Base-by-base conservation (phyloP, 257 asterid species). In the Nicotiana tomentosiformis region DNA sequence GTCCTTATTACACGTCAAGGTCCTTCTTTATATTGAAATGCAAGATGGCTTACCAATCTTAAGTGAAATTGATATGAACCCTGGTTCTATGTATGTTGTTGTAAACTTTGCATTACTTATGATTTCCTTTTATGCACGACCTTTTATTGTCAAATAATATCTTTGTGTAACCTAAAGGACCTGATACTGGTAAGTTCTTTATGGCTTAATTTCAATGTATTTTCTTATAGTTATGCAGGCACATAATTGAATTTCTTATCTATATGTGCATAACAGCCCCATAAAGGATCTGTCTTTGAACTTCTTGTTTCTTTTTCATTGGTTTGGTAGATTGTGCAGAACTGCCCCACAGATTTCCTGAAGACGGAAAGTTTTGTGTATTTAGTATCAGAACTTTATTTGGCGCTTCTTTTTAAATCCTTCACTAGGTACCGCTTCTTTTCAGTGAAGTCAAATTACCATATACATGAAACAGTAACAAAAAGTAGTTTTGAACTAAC, bases 301-400 rank as follows among this genome's bases (percentile, higher is more conserved):
- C 77, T 69, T 49, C 74, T 87, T 72, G 64, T 86, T 70, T 85
- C 82, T 88, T 33, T 43, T 86, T 84, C 83, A 30, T 91, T 87
- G 66, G 65, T 85, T 77, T 86, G 14, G 39, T 91, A 96, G 99
- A 93, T 96, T 86, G 86, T 91, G 90, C 93, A 89, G 88, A 90
- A 90, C 74, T 94, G 99, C 86, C 98, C 99, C 65, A 83, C 85
- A 72, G 94, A 93, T 82, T 93, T 93, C 88, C 89, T 96, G 58
- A 91, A 86, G 77, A 84, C 83, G 30, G 98, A 92, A 85, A 86
- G 77, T 58, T 91, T 91, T 78, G 83, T 93, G 65, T 91, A 82
- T 82, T 85, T 93, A 90, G 92, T 93, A 68, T 82, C 92, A 66
- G 99, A 96, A 90, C 91, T 96, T 76, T 96, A 98, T 87, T 84